Base-by-base conservation (phyloP, 176 grass and related monocot species). In the Ananas comosus region DNA sequence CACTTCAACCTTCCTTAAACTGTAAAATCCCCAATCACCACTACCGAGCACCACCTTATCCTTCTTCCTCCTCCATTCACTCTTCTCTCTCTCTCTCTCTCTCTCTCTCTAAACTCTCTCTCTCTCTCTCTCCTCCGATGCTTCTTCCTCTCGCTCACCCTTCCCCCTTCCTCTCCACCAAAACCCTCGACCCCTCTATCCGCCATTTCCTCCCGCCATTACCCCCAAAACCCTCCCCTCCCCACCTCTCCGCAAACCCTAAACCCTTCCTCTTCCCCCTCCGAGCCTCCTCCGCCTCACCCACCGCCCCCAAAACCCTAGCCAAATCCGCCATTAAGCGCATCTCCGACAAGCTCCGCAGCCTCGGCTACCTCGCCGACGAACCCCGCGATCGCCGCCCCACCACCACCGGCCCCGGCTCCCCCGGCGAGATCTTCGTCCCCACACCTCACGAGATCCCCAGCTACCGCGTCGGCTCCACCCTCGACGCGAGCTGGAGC, bases 311-410 rank as follows among this genome's bases (percentile, higher is more conserved):
- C 64, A 70, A 89, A 70, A 80, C 81, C 51, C 75, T 87, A 25
- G 86, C 76, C 75, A 80, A 89, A 66, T 91, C 85, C 51, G 78
- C 86, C 51, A 85, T 96, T 76, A 73, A 83, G 57, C 75, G 92
- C 42, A 96, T 96, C 80, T 91, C 92, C 51, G 83, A 91, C 14
- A 96, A 96, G 81, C 92, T 96, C 49, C 88, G 88, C 23, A 88
- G 80, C 70, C 92, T 91, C 48, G 86, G 92, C 12, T 85, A 85
- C 67, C 64, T 96, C 48, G 86, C 82, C n/a, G 42, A 64, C 9
- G 16, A 85, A 74, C 47, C 0, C 16, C 51, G 14, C 51, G 57
- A 2, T 68, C 9, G 49, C 59, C 17, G 10, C 51, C 4, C 66
- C n/a, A 10, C 33, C 48, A 17, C 18, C 49, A 21, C 22, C 10